Evolutionary conservation across 2,329 filamentous ascomycete species (phyloP).

Genomic region (Sclerotinia minor): DNA sequence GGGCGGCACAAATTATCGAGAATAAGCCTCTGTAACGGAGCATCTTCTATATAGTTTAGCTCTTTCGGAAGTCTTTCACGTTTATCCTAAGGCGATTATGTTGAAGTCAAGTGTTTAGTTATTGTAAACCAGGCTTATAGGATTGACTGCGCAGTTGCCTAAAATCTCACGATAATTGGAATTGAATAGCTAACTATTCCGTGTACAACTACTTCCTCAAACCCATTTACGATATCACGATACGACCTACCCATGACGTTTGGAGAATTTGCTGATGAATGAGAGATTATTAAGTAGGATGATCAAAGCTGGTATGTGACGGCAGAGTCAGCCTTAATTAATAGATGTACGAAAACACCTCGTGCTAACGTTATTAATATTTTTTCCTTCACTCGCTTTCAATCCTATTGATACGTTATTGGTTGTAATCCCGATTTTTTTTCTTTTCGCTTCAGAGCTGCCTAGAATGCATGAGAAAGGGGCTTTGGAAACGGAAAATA

Average conservation of each 20-base stretch:
- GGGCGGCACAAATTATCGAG: background rate
- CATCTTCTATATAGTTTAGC: background rate
- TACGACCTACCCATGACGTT: background rate
- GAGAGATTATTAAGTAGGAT: background rate
- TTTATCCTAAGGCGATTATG: background rate
- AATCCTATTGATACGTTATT: no score
- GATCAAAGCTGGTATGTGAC: background rate
- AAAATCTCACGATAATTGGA: background rate
- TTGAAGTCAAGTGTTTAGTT: background rate
- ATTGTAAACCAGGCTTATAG: background rate
- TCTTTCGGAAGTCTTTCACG: background rate
- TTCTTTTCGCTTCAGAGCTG: background rate
- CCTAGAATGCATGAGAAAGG: background rate
- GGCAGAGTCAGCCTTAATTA: no score
- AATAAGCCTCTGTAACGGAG: background rate
- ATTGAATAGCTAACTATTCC: no score
- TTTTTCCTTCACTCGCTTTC: no score
- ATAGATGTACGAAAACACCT: background rate
- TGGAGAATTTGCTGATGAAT: no score
- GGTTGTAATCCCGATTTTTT: background rate
- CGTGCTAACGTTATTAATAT: no score
- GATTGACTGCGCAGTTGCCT: constrained; percentile 1
- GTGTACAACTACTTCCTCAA: background rate
- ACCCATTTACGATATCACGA: background rate
- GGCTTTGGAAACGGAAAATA: background rate